Evolutionary conservation across 345 rosid species (phyloP).

Genomic region (Isatis tinctoria): DNA sequence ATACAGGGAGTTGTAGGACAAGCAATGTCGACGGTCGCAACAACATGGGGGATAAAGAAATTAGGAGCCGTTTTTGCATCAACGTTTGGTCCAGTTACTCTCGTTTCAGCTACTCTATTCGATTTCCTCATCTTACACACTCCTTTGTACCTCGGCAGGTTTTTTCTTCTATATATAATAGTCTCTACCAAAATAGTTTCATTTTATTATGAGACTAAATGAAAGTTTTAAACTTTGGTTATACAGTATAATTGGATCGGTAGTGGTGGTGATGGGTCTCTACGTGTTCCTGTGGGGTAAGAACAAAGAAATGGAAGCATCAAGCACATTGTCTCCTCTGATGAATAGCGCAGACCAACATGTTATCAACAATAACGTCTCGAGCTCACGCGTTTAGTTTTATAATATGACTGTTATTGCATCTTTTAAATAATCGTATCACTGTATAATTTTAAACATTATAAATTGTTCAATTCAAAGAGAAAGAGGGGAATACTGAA

Average conservation of each 20-base stretch:
- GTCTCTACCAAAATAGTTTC: background rate
- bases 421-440: no score
- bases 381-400: conserved; percentile 1
- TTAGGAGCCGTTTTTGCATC: conserved; percentile 71
- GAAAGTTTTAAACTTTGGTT: background rate
- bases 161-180: no score
- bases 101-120: conserved; percentile 51
- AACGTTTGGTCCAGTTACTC: conserved; percentile 57
- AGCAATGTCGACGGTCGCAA: conserved; percentile 66
- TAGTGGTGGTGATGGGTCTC: conserved; percentile 52
- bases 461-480: no score
- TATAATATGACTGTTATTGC: background rate
- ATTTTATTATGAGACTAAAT: background rate
- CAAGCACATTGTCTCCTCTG: background rate
- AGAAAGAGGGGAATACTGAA: no score
- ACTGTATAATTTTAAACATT: no score
- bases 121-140: conserved; percentile 62
- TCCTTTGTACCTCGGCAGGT: conserved; percentile 63
- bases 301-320: conserved; percentile 34
- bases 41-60: conserved; percentile 71
- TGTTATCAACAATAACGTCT: background rate
- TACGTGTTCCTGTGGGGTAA: conserved; percentile 85
- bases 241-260: conserved; percentile 62
- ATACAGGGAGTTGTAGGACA: conserved; percentile 57
- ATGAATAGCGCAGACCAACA: background rate